These are phyloP conservation scores for Wallacemonas collosoma DNA, from an alignment of 208 protist genomes.

Conservation along the genomic window DNA sequence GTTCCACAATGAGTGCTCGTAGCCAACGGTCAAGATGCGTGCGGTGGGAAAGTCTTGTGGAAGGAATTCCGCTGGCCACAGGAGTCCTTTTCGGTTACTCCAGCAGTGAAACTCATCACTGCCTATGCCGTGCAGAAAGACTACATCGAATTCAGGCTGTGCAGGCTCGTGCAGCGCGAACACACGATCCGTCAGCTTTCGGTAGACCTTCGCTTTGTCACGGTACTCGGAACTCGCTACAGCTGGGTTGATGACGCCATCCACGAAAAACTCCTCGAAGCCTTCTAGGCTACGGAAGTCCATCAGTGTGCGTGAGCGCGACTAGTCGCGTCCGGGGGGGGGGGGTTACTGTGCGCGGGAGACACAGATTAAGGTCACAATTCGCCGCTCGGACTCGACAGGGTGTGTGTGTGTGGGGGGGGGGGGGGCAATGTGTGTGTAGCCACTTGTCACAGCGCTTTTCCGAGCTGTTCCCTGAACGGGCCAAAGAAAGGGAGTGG, in stretches of 20 bases:
- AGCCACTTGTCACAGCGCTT: no score
- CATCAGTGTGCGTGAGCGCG: constrained; percentile 22
- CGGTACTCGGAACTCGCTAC: constrained; percentile 23
- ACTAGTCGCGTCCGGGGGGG: background rate
- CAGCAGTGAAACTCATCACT: constrained; percentile 74
- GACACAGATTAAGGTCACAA: no score
- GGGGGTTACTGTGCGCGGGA: no score
- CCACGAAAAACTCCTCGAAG: constrained; percentile 41
- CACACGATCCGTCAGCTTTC: constrained; percentile 31
- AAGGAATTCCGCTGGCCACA: constrained; percentile 68
- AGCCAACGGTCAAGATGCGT: constrained; percentile 56
- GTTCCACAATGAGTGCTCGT: constrained; percentile 65
- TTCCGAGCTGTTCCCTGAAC: no score
- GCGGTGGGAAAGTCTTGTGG: constrained; percentile 72
- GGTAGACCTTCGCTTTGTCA: constrained; percentile 29
- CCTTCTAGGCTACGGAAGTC: constrained; percentile 35
- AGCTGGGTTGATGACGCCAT: constrained; percentile 41
- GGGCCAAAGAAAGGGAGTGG: no score
- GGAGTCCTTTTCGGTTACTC: constrained; percentile 46
- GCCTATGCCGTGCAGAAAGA: constrained; percentile 71
- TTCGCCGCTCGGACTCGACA: no score
- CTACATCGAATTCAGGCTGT: constrained; percentile 57
- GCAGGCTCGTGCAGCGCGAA: constrained; percentile 35
- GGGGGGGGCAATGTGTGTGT: no score
- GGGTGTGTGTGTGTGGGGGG: no score